Percentiles rank a stretch among this genome's conserved stretches.
These are phyloP conservation scores for Entonaema liquescens DNA, from an alignment of 495 filamentous ascomycete species.

Conservation along the genomic window DNA sequence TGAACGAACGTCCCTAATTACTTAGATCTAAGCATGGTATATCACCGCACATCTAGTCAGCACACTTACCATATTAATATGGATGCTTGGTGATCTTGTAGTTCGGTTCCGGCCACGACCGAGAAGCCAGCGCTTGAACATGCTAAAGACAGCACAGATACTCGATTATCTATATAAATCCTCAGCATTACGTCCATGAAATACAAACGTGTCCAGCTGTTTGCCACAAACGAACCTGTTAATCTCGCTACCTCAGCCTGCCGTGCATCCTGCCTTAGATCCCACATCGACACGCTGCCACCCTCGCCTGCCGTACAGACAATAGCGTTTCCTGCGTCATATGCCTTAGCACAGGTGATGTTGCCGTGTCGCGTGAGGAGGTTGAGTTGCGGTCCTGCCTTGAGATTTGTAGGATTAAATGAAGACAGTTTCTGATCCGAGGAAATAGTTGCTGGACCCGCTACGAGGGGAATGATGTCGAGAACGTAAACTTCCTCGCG, in stretches of 20 bases:
- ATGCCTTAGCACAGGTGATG: slow-evolving; percentile 64
- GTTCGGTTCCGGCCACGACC: slow-evolving; percentile 81
- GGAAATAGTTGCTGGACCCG: slow-evolving; percentile 58
- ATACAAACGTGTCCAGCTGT: slow-evolving; percentile 4
- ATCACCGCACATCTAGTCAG: not conserved
- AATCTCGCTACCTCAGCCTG: slow-evolving; percentile 49
- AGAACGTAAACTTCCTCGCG: slow-evolving; percentile 59
- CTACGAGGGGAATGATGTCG: slow-evolving; percentile 55
- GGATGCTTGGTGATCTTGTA: slow-evolving; percentile 74
- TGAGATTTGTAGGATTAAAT: slow-evolving; percentile 59
- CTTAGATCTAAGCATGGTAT: slow-evolving; percentile 13
- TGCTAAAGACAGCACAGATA: slow-evolving; percentile 74
- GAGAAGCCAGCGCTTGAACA: slow-evolving; percentile 64
- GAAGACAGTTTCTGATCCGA: slow-evolving; percentile 66
- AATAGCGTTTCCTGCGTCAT: slow-evolving; percentile 50
- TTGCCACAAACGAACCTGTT: slow-evolving; percentile 48
- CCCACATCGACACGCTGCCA: slow-evolving; percentile 66
- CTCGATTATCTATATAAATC: slow-evolving; percentile 49
- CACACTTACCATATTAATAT: slow-evolving; percentile 75
- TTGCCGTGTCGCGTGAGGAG: slow-evolving; percentile 61
- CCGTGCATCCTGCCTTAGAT: slow-evolving; percentile 56
- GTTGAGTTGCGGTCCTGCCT: slow-evolving; percentile 49
- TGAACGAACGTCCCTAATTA: slow-evolving; percentile 72
- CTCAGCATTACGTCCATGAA: slow-evolving; percentile 19
- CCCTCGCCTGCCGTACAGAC: slow-evolving; percentile 70